Evolutionary conservation across 176 grass and related monocot genomes (phyloP).

Genomic region (Canna indica): DNA sequence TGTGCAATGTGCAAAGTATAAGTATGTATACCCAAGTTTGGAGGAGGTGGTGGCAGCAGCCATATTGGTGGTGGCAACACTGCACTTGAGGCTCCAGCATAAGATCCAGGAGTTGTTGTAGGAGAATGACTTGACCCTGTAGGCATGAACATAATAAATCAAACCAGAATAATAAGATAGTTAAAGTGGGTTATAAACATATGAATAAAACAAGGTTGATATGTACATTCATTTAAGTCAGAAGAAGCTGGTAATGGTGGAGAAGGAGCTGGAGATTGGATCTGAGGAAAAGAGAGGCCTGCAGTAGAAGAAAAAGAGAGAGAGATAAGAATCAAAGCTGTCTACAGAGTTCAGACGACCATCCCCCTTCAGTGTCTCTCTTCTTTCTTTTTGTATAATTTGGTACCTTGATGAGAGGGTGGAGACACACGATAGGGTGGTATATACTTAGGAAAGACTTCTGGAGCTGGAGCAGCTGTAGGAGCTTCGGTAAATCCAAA

Average conservation of each 20-base stretch:
- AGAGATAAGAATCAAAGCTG: neutral
- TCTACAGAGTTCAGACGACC: neutral
- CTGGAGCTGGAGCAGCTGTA: constrained; percentile 24
- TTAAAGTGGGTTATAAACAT: neutral
- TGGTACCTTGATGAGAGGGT: constrained; percentile 37
- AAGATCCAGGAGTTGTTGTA: constrained; percentile 41
- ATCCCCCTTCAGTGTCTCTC: neutral
- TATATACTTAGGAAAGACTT: constrained; percentile 28
- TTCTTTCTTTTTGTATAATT: neutral
- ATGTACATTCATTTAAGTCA: constrained; percentile 38
- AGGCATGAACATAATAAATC: constrained; percentile 8
- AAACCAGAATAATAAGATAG: neutral
- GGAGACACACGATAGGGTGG: constrained; percentile 41
- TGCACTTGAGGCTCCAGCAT: constrained; percentile 33
- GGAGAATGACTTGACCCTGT: constrained; percentile 46
- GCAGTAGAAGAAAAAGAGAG: constrained; percentile 9
- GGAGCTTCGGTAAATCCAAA: constrained; percentile 17
- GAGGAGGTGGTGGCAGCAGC: constrained; percentile 88
- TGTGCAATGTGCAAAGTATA: neutral
- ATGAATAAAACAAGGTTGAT: constrained; percentile 19
- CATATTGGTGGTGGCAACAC: constrained; percentile 47
- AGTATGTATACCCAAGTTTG: constrained; percentile 61
- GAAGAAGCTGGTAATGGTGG: constrained; percentile 17
- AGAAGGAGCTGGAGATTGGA: constrained; percentile 40
- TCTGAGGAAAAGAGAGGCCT: constrained; percentile 30